Base-by-base conservation (phyloP, 1,139 yeast genomes). In the Hyphopichia burtonii region DNA sequence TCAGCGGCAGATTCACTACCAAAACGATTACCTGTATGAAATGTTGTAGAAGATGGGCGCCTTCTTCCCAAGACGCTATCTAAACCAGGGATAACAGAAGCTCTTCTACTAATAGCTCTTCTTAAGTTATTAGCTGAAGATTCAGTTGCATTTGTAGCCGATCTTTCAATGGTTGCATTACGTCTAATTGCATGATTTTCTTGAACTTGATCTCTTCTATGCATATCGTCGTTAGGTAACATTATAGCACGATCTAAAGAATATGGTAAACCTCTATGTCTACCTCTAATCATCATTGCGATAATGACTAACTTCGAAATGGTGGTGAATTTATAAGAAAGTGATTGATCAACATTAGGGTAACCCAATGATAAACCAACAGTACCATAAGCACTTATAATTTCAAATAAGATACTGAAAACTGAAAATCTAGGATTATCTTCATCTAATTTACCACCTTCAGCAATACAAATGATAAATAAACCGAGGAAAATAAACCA, bases 181-280 rank as follows among this genome's bases (percentile, higher is more conserved):
- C 75, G 53, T 36, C 67, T 54, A 16, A 70, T 49, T 2, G 81
- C 81, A 52, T 79, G 86, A 35, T 73, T 55, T 41, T 82, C 86
- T 62, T 85, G 90, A 11, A 78, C 71, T 41, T 68, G 69, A 61
- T 91, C 99, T 52, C 88, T 76, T 48, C 74, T 68, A 30, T 74
- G 75, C 74, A 90, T 74, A 47, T 80, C 78, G 11, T 83, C 86
- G 46, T 84, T 79, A 2, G 96, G 95, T 42, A 93, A 65, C 76
- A 93, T 83, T 50, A 93, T 86, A 33, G 99, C 99, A 58, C 99
- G 82, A 63, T 93, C 99, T 44, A 94, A 76, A 0, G 93, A 73
- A 58, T 93, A 90, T 1, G 99, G 99, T 46, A 93, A 72, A 33
- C 99, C 99, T 76, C 99, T 87, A 58, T 91, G 98, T 44, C 97